phyloP scores from a whole-genome alignment of 176 grass and related monocot genomes.

The Carex parvula region DNA sequence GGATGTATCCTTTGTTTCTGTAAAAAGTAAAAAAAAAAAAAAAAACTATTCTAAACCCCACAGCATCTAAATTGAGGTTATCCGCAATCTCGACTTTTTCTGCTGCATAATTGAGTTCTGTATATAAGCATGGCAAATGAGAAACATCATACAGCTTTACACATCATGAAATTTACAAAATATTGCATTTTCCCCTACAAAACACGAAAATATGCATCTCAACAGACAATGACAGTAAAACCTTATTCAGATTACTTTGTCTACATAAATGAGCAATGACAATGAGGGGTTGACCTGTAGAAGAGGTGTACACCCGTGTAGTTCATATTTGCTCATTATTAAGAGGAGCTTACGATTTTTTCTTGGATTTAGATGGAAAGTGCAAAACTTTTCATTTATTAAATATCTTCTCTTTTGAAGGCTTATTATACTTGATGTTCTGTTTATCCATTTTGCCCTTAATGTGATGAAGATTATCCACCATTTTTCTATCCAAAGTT shows the following conservation, averaged over 20 bases:
- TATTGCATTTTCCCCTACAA: not conserved
- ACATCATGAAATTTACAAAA: not conserved
- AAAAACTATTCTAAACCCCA: not conserved
- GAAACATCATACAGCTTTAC: not conserved
- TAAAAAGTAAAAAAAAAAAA: not conserved
- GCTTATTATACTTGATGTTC: not conserved
- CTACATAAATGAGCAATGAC: not conserved
- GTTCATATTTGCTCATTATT: not conserved
- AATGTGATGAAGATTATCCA: conserved; percentile 73
- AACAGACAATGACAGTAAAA: not conserved
- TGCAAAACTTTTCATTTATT: not conserved
- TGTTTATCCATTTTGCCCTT: conserved; percentile 35
- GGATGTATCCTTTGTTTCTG: conserved; percentile 79
- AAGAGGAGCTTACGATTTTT: not conserved
- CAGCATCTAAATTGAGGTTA: not conserved
- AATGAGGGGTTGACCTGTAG: not conserved
- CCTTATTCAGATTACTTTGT: not conserved
- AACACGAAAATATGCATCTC: not conserved
- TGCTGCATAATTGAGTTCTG: not conserved
- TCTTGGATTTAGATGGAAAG: not conserved
- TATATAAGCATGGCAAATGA: not conserved
- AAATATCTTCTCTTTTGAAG: not conserved
- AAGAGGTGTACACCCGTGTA: not conserved
- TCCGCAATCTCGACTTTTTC: not conserved
- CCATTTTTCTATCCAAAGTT: conserved; percentile 97